These are phyloP conservation scores for Xylariaceae sp. DNA, from an alignment of 2,329 filamentous ascomycete species.

Conservation along the genomic window DNA sequence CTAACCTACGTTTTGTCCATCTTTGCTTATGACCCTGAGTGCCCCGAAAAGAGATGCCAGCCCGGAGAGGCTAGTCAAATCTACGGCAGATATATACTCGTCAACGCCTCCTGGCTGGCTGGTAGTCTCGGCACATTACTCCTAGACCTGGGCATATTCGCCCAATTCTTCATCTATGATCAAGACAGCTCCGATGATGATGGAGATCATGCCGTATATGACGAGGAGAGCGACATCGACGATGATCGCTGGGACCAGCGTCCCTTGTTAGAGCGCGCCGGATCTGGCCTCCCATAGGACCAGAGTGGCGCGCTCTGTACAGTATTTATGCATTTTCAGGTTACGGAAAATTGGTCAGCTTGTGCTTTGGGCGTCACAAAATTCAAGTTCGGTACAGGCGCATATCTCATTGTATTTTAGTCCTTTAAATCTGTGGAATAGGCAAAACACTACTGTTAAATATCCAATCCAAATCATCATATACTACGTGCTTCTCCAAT, in stretches of 20 bases:
- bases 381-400: neutral
- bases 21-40: slow-evolving; percentile 84
- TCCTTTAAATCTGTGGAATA: too few species aligned
- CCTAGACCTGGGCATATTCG: slow-evolving; percentile 85
- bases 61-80: slow-evolving; percentile 69
- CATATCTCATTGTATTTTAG: too few species aligned
- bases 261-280: slow-evolving; percentile 40
- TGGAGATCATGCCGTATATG: slow-evolving; percentile 42
- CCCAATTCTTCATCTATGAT: slow-evolving; percentile 88
- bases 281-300: slow-evolving; percentile 30
- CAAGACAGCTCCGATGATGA: slow-evolving; percentile 45
- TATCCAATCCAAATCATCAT: too few species aligned
- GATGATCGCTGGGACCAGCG: slow-evolving; percentile 39
- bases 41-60: slow-evolving; percentile 61
- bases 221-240: slow-evolving; percentile 36
- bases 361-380: slow-evolving; percentile 7
- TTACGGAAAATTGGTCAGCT: slow-evolving; percentile 12
- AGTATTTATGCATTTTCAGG: slow-evolving; percentile 15
- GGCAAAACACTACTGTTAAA: too few species aligned
- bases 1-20: slow-evolving; percentile 92
- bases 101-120: slow-evolving; percentile 89
- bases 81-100: slow-evolving; percentile 83
- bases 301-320: neutral
- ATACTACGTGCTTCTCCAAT: too few species aligned
- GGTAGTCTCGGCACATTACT: slow-evolving; percentile 88